Base-by-base conservation (phyloP, 495 filamentous ascomycete genomes). In the Penicillium ucsense region DNA sequence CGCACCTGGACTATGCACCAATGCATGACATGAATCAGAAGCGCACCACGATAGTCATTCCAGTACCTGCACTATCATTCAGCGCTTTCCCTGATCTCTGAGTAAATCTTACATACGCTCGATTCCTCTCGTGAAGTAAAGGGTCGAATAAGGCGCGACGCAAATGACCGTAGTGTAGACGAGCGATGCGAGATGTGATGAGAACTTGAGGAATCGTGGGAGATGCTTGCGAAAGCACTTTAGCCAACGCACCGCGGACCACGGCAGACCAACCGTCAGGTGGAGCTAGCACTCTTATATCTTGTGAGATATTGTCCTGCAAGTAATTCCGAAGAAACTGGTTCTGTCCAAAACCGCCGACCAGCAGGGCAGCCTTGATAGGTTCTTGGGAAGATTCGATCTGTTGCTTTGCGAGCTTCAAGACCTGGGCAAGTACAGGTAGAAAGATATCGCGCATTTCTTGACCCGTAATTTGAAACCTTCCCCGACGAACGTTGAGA, bases 401-500 rank as follows among this genome's bases (percentile, higher is more conserved):
- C 10, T 40, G 38, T 29, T 40, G 38, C 5, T 28, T 8, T 11
- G 31, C 41, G 11, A 43, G 29, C 9, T 33, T 5, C 9, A 33
- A 6, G 8, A 60, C 50, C 0, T 50, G 54, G 28, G 48, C 44
- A 3, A 62, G 48, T 35, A 58, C 45, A 1, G 58, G 60, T 10
- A 39, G 29, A 45, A 63, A 65, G 9, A 64, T 41, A 7, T 48
- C 41, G 4, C 41, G 9, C 46, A 64, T 56, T 31, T 58, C 52
- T 2, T 49, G 4, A 1, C 54, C 56, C 6, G 37, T 40, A 9
- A 60, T 35, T 7, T 35, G 47, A 27, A 62, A 31, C 34, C 43
- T 47, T 6, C 51, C 59, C n/a, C 61, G 53, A 8, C 46, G 40
- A 28, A 64, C 50, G 4, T 44, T 32, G 4, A 53, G 48, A 2